phyloP scores from a whole-genome alignment of 495 filamentous ascomycete species.

The Glutinoglossum americanum region DNA sequence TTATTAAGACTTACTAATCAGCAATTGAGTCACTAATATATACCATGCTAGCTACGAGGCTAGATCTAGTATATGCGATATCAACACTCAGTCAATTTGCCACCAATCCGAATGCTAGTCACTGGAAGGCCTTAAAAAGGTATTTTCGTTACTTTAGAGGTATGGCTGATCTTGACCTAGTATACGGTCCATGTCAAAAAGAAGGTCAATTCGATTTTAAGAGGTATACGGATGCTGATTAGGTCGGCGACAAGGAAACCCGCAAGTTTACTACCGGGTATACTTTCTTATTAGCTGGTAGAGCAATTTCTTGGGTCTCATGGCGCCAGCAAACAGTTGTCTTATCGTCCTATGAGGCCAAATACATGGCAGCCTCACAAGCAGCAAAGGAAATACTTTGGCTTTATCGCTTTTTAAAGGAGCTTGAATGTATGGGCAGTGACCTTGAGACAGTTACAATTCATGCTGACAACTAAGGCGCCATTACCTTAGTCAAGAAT shows the following conservation, averaged over 20 bases:
- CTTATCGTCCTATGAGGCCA: background rate
- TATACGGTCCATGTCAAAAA: background rate
- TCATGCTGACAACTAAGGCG: no score
- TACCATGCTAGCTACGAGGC: background rate
- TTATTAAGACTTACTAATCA: background rate
- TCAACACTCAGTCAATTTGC: background rate
- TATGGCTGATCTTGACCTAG: background rate
- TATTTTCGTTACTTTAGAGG: background rate
- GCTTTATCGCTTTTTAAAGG: background rate
- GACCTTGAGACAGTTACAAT: no score
- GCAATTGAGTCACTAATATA: background rate
- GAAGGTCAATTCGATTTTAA: background rate
- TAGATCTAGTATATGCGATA: background rate
- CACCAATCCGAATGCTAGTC: background rate
- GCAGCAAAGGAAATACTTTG: background rate
- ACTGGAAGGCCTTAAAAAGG: background rate
- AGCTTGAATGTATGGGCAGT: no score
- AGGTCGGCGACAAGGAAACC: background rate
- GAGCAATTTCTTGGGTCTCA: background rate
- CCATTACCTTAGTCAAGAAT: no score
- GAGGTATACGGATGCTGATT: background rate
- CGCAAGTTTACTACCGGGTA: background rate
- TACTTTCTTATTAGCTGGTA: background rate
- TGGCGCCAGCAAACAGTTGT: background rate
- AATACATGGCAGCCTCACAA: background rate